Evolutionary conservation across 2,329 filamentous ascomycete genomes (phyloP), one percentile per base, ranked within the genome.

Genomic region (Thelonectria rubi): DNA sequence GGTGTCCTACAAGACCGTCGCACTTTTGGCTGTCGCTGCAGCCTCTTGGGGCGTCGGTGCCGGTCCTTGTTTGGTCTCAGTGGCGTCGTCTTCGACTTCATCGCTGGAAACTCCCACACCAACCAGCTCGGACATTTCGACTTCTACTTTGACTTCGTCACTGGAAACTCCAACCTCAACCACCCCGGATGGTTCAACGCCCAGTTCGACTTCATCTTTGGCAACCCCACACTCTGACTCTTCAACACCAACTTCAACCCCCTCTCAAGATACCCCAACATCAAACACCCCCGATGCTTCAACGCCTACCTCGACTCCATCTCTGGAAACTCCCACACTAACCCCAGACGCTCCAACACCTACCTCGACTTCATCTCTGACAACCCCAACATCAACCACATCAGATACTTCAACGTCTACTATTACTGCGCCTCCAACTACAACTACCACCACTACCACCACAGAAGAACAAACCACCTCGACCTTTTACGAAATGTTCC

Each of bases 21-120:
- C 53, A 1, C 9, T 55, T 9, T 30, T 48, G 30, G 8, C 40
- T 8, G 53, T 20, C 9, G 32, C 43, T 20, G 15, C 21, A 12
- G 53, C 53, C 43, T 39, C 21, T 18, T 55, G 17, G 43, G 53
- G 53, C 14, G 53, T 47, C 12, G 17, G 46, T 18, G 53, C 53
- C 18, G 14, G 21, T 14, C 42, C 26, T 30, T 55, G 52, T 26
- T 7, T 24, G 18, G 21, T 26, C 24, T 30, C 51, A 10, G 17
- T 21, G 2, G n/a, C 51, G 7, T 45, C 51, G 20, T 14, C 39
- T 4, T 21, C 34, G 17, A 20, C 26, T 30, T 30, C 26, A 30
- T 30, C 26, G 5, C 26, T 39, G 15, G 37, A 39, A 39, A n/a
- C 15, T 14, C 37, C 37, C 5, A 39, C 37, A 30, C n/a, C n/a